A percentile compares a stretch with the other conserved stretches of the same genome.
Evolutionary conservation across 352 stramenopile genomes (phyloP).

Genomic region (Globisporangium takayamanum): DNA sequence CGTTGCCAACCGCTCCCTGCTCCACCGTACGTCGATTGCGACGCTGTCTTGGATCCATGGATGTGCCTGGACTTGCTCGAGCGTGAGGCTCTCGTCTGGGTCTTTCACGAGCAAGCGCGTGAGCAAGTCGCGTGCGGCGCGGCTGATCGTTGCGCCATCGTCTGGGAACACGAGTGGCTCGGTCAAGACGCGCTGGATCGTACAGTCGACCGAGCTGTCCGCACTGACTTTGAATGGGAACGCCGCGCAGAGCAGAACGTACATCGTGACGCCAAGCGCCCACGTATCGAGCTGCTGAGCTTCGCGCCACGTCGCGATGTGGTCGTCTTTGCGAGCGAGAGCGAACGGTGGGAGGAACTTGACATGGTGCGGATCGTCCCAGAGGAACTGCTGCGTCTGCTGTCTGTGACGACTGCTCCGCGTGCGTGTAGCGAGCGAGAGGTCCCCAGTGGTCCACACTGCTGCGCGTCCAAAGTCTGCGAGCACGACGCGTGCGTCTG

Average conservation of each 20-base stretch:
- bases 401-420: background rate
- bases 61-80: conserved; percentile 52
- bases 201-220: conserved; percentile 17
- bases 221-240: conserved; percentile 39
- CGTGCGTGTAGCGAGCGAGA: conserved; percentile 22
- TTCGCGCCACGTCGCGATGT: conserved; percentile 42
- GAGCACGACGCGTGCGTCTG: conserved; percentile 53
- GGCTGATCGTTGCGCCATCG: conserved; percentile 21
- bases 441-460: conserved; percentile 20
- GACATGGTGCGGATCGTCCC: conserved; percentile 49
- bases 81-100: conserved; percentile 33
- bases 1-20: conserved; percentile 26
- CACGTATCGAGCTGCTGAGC: conserved; percentile 66
- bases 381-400: conserved; percentile 24
- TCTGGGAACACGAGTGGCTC: conserved; percentile 26
- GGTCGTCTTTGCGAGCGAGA: conserved; percentile 21
- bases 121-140: conserved; percentile 62
- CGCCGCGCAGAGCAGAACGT: conserved; percentile 49
- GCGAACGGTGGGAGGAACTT: conserved; percentile 65
- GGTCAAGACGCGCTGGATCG: conserved; percentile 24
- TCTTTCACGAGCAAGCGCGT: conserved; percentile 52
- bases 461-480: conserved; percentile 57
- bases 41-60: conserved; percentile 60
- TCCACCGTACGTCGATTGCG: conserved; percentile 41
- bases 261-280: conserved; percentile 70